A percentile compares a stretch with the other conserved stretches of the same genome.
These are phyloP conservation scores for Phellopilus nigrolimitatus DNA, from an alignment of 1,284 basidiomycete genomes.

Conservation along the genomic window DNA sequence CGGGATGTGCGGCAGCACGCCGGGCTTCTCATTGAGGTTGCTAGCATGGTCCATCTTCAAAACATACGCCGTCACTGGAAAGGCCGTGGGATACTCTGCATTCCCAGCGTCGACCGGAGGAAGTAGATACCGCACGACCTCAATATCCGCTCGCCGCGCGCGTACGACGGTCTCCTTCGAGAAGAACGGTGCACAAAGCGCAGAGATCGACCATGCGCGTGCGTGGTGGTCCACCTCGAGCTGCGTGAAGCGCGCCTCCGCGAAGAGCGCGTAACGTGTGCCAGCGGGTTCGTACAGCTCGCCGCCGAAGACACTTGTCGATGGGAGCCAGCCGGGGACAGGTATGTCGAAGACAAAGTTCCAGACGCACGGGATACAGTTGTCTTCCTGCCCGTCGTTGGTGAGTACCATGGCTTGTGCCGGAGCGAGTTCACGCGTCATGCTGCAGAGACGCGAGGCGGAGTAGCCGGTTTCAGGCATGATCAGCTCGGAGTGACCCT, in stretches of 20 bases:
- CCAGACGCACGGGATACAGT: slow-evolving; percentile 53
- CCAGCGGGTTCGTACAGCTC: slow-evolving; percentile 41
- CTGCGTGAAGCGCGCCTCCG: slow-evolving; percentile 52
- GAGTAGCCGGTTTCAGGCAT: slow-evolving; percentile 56
- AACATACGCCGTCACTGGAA: slow-evolving; percentile 35
- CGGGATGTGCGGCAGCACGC: slow-evolving; percentile 36
- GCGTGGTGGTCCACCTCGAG: slow-evolving; percentile 38
- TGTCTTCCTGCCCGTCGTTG: slow-evolving; percentile 42
- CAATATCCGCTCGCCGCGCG: slow-evolving; percentile 34
- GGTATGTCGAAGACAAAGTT: slow-evolving; percentile 66
- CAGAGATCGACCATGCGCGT: slow-evolving; percentile 39
- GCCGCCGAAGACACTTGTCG: slow-evolving; percentile 43
- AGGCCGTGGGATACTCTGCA: slow-evolving; percentile 21
- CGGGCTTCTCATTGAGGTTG: slow-evolving; percentile 8
- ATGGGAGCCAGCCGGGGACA: slow-evolving; percentile 75
- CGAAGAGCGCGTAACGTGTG: slow-evolving; percentile 61
- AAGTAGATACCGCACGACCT: slow-evolving; percentile 42
- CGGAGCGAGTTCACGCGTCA: slow-evolving; percentile 56
- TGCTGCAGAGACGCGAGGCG: slow-evolving; percentile 57
- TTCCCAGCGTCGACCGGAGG: slow-evolving; percentile 28
- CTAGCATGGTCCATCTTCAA: slow-evolving; percentile 34
- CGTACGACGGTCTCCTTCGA: slow-evolving; percentile 35
- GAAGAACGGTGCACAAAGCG: slow-evolving; percentile 43
- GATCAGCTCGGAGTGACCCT: slow-evolving; percentile 69
- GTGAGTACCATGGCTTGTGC: slow-evolving; percentile 51